Evolutionary conservation across 2,329 filamentous ascomycete species (phyloP).

Genomic region (Aspergillus tubingensis): DNA sequence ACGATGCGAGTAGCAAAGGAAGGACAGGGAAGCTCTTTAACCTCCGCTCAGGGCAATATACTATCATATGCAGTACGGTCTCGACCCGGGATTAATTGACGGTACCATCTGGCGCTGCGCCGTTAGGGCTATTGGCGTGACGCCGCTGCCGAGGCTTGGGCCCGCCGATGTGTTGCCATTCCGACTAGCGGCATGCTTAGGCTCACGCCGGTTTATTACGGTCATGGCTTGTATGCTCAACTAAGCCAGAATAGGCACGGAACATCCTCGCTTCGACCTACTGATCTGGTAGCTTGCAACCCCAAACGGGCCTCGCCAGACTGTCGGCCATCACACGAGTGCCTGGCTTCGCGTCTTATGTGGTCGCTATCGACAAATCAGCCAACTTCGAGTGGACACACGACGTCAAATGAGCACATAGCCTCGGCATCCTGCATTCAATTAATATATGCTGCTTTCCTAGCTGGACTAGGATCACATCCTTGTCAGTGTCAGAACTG

Average conservation of each 20-base stretch:
- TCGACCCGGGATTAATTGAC: background rate
- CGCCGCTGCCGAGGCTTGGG: conserved; percentile 2
- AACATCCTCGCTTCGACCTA: conserved; percentile 12
- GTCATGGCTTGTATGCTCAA: background rate
- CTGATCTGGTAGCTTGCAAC: background rate
- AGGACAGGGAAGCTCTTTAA: background rate
- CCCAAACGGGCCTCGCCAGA: background rate
- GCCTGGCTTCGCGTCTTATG: background rate
- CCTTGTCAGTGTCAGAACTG: background rate
- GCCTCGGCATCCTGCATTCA: background rate
- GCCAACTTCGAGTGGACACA: too few species aligned
- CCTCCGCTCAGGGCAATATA: background rate
- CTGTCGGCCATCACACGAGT: background rate
- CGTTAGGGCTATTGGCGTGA: background rate
- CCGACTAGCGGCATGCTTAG: conserved; percentile 8
- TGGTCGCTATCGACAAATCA: background rate
- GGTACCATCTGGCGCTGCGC: background rate
- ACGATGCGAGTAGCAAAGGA: background rate
- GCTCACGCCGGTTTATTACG: background rate
- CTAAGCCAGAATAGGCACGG: conserved; percentile 1
- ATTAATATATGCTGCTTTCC: background rate
- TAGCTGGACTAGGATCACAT: background rate
- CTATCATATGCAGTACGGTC: background rate
- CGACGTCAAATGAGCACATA: too few species aligned
- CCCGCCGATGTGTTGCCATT: background rate